Base-by-base conservation (phyloP, 148 eudicot genomes). In the Camellia japonica region DNA sequence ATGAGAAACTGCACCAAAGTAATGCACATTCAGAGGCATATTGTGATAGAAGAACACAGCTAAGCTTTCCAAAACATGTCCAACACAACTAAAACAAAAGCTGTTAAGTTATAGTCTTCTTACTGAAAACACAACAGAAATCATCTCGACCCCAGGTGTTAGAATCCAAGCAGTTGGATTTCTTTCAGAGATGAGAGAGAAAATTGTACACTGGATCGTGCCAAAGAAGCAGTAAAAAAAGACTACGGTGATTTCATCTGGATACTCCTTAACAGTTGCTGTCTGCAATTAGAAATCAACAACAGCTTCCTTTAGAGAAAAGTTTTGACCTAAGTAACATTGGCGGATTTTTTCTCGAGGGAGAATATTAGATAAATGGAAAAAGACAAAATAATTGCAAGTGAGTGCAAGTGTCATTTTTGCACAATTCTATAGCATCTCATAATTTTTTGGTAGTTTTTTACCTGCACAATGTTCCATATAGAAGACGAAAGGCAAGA, bases 141-240 rank as follows among this genome's bases (percentile, higher is more conserved):
- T 59, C 44, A 83, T 86, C 87, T 89, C 87, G 10, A 85, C 81
- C 7, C 56, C 79, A 54, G 82, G 61, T 73, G 80, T 78, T 46
- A 82, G 67, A 18, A 69, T 78, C 93, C 93, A 90, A 7, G 87
- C 83, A 43, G 60, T 79, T 55, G 84, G 78, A 71, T 81, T 82
- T 66, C 72, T 81, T 77, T 85, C 91, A 3, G 83, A 38, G 69
- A 89, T 47, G 46, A 87, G 23, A 44, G 90, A 79, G 62, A 20
- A 76, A 52, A 82, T 23, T 52, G 85, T 87, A 60, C 89, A 75
- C 68, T 84, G 87, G n/a, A 84, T 16, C 38, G 91, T 89, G 77
- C 93, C 93, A 75, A 90, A 90, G 38, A 84, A 72, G 79, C 86
- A 84, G 78, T 83, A 89, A 81, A 91, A 87, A 78, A 91, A 91